Evolutionary conservation across 2,329 filamentous ascomycete genomes (phyloP).

Genomic region (Clonostachys chloroleuca): DNA sequence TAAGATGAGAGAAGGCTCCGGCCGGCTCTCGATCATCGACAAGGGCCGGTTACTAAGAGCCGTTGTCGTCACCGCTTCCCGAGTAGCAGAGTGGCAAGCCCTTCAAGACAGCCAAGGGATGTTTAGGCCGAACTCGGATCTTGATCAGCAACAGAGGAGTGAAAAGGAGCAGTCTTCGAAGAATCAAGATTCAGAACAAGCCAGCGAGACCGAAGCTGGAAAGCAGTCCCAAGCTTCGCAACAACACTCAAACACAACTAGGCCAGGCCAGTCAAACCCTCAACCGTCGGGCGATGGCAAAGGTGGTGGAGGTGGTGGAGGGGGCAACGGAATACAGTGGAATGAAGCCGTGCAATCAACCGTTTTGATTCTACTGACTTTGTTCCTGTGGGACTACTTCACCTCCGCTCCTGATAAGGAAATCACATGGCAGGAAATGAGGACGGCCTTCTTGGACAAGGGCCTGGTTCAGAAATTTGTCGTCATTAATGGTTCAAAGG

Average conservation of each 20-base stretch:
- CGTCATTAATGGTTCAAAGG: constrained; percentile 65
- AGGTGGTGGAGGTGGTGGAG: too few species aligned
- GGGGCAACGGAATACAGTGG: constrained; percentile 9
- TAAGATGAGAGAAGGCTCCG: constrained; percentile 50
- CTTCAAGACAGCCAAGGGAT: neutral
- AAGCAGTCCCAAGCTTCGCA: neutral
- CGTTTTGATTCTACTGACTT: constrained; percentile 18
- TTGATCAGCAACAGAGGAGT: neutral
- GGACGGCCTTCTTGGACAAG: constrained; percentile 90
- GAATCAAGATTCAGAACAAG: neutral
- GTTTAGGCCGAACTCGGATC: neutral
- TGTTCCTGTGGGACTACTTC: constrained; percentile 1
- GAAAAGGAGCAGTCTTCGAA: neutral
- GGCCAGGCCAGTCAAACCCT: neutral
- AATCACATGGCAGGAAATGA: constrained; percentile 97
- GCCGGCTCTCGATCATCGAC: constrained; percentile 40
- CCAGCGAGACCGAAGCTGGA: constrained; percentile 1
- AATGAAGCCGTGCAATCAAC: constrained; percentile 25
- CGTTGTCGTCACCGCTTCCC: constrained; percentile 15
- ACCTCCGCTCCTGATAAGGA: constrained; percentile 39
- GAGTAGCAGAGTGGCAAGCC: constrained; percentile 18
- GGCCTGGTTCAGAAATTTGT: constrained; percentile 92
- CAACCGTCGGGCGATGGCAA: neutral
- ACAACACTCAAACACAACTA: neutral
- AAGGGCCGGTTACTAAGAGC: constrained; percentile 29